Evolutionary conservation across 768 basidiomycete species (phyloP), one percentile per base, ranked within the genome.

Genomic region (Lactarius pseudohatsudake): DNA sequence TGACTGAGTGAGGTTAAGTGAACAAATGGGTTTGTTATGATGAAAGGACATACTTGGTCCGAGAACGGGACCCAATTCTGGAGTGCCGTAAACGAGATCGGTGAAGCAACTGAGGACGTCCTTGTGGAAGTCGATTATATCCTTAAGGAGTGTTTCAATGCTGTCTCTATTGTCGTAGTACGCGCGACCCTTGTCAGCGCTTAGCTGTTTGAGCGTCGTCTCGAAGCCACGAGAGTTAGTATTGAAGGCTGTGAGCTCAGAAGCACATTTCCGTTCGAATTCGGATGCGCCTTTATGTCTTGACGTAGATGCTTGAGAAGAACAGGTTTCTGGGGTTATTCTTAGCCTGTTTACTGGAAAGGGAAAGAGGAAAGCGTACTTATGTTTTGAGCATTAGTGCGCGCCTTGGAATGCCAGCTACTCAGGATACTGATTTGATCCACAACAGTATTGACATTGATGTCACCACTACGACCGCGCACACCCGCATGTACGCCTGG

Each of bases 111-210:
- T 72, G 45, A 89, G 75, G 6, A 74, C 62, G 38, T 81, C 68
- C 75, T 89, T 89, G 76, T 77, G 71, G 38, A 75, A 60, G 71
- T 87, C 82, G 71, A 85, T 71, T 13, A 81, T 43, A 20, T 81
- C 72, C 73, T 87, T 86, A 57, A 89, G 64, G 22, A 82, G 41
- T 1, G 74, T 80, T 72, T 89, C 82, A 4, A 86, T 53, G 32
- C 74, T 72, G 69, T 81, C 77, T 34, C 71, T 72, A 4, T 59
- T 55, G 72, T 88, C 80, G 71, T 84, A 86, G 75, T 83, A 78
- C 32, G 76, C 81, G 40, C 84, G 77, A 20, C 86, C 86, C 60
- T 83, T 83, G 71, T 81, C 80, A 20, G 72, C 67, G 9, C 71
- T 74, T 34, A 78, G 70, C 43, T 72, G 69, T 13, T 58, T 72